Evolutionary conservation across 2,329 filamentous ascomycete genomes (phyloP), one percentile per base, ranked within the genome.

Genomic region (Diaporthe eres): DNA sequence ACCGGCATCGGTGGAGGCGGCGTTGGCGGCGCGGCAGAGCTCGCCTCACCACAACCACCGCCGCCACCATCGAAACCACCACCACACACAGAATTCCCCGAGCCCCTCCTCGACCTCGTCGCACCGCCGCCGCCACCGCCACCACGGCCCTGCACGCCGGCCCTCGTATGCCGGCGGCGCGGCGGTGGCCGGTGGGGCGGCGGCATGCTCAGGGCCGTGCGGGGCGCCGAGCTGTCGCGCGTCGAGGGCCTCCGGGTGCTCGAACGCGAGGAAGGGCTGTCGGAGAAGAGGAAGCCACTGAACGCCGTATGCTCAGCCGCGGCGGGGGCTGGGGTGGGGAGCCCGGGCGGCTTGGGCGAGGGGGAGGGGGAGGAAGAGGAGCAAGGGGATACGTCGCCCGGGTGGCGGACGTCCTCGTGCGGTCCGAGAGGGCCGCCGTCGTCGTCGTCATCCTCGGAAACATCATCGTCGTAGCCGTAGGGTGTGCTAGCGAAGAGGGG

Each of bases 181-280:
- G 63, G 63, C 42, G 61, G 25, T 9, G 37, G 37, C 37, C 37
- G 37, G 37, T 39, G 37, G 37, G 19, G 61, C 28, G 61, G 61
- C 34, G 65, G 65, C 34, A 70, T 28, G 34, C 47, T 28, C 34
- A 70, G 34, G 49, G 49, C 47, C n/a, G 65, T 70, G 65, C 49
- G 37, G 22, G 65, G 65, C 34, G n/a, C 65, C n/a, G 49, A 70
- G 65, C 65, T 70, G 47, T 70, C 65, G n/a, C n/a, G 65, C 49
- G 65, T 42, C n/a, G 65, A 70, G 34, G 65, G 49, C 22, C 65
- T n/a, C 49, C 34, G 13, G 13, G 53, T 31, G 65, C 65, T 70
- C n/a, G 65, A 70, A 3, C 31, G 65, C 65, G 65, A 70, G 34
- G 65, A 70, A 7, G 49, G 47, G 65, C 65, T 70, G 47, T 39